Evolutionary conservation across 495 filamentous ascomycete genomes (phyloP).

Genomic region (Penicillium canariense): DNA sequence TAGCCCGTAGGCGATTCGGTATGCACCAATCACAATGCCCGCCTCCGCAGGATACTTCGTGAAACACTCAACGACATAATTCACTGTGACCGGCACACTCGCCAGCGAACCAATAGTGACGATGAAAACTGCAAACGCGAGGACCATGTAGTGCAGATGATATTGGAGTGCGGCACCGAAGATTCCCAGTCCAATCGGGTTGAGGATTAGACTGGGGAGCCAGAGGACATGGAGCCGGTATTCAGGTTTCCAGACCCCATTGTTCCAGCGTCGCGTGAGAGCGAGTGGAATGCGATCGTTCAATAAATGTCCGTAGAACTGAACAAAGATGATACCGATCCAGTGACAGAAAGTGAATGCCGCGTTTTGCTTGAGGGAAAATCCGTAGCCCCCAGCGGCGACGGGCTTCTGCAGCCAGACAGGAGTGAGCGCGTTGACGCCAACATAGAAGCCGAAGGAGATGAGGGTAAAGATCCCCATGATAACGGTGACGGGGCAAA

Average conservation of each 20-base stretch:
- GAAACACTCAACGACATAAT: slow-evolving; percentile 51
- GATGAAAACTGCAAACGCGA: slow-evolving; percentile 45
- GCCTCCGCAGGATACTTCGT: slow-evolving; percentile 41
- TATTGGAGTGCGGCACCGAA: slow-evolving; percentile 49
- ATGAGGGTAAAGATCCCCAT: slow-evolving; percentile 44
- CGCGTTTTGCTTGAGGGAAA: slow-evolving; percentile 45
- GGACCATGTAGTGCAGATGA: slow-evolving; percentile 47
- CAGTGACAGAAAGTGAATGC: slow-evolving; percentile 49
- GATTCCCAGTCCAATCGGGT: slow-evolving; percentile 48
- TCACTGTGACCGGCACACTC: slow-evolving; percentile 45
- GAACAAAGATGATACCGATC: slow-evolving; percentile 44
- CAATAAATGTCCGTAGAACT: slow-evolving; percentile 41
- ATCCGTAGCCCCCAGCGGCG: slow-evolving; percentile 48
- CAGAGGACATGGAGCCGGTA: slow-evolving; percentile 50
- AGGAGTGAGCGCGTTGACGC: slow-evolving; percentile 31
- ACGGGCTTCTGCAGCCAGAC: slow-evolving; percentile 45
- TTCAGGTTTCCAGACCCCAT: slow-evolving; percentile 50
- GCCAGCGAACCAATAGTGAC: slow-evolving; percentile 40
- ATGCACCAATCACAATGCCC: slow-evolving; percentile 39
- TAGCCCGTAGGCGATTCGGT: slow-evolving; percentile 43
- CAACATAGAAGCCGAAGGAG: slow-evolving; percentile 45
- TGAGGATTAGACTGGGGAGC: slow-evolving; percentile 42
- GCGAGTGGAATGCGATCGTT: slow-evolving; percentile 47
- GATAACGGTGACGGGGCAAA: slow-evolving; percentile 44
- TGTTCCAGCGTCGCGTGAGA: slow-evolving; percentile 29